Percentiles rank a stretch among this genome's conserved stretches.
Evolutionary conservation across 129 eudicot genomes (phyloP).

Genomic region (Tanacetum coccineum): DNA sequence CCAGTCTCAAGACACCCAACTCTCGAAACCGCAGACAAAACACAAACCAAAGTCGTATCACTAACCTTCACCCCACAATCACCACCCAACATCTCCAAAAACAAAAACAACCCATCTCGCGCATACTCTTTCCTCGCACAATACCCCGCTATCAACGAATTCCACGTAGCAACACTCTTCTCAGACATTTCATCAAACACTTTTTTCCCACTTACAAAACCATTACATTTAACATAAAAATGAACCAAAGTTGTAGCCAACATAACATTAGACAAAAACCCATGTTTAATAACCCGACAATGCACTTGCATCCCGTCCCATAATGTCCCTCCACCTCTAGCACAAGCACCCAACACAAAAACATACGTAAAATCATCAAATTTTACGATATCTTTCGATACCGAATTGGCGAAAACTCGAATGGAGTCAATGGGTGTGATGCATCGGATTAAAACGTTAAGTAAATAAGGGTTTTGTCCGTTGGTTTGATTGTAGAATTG

Average conservation of each 20-base stretch:
- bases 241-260: slow-evolving; percentile 45
- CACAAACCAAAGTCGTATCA: slow-evolving; percentile 46
- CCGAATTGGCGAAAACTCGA: slow-evolving; percentile 34
- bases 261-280: slow-evolving; percentile 30
- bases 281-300: slow-evolving; percentile 34
- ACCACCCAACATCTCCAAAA: slow-evolving; percentile 35
- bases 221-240: slow-evolving; percentile 36
- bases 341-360: slow-evolving; percentile 56
- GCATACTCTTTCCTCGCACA: slow-evolving; percentile 31
- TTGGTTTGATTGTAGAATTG: slow-evolving; percentile 27
- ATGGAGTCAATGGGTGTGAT: slow-evolving; percentile 36
- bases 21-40: slow-evolving; percentile 44
- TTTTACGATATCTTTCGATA: slow-evolving; percentile 14
- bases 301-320: slow-evolving; percentile 46
- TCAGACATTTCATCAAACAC: slow-evolving; percentile 53
- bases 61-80: slow-evolving; percentile 21
- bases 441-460: slow-evolving; percentile 49
- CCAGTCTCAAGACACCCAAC: slow-evolving; percentile 41
- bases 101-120: slow-evolving; percentile 29
- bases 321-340: slow-evolving; percentile 32
- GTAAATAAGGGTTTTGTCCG: slow-evolving; percentile 18
- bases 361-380: slow-evolving; percentile 45
- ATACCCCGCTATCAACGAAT: slow-evolving; percentile 46
- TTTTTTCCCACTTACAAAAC: slow-evolving; percentile 31
- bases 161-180: slow-evolving; percentile 46